Base-by-base conservation (phyloP, 768 basidiomycete species). In the Boletus subcaerulescens region DNA sequence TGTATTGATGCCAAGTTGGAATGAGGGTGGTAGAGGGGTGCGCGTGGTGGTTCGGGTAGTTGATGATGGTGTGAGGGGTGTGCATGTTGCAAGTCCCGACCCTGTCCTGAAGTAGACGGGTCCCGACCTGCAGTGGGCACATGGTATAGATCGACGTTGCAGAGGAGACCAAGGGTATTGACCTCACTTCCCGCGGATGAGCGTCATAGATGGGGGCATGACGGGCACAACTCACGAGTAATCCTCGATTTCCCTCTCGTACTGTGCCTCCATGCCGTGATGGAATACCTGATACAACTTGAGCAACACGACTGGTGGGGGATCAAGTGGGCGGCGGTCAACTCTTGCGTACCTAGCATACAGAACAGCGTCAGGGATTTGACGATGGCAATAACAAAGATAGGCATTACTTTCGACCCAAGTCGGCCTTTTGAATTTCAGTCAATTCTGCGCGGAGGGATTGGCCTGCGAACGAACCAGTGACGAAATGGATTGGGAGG, bases 61-160 rank as follows among this genome's bases (percentile, higher is more conserved):
- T 40, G 52, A 4, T 47, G 50, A 32, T 43, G 29, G 29, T 29
- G 58, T n/a, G 56, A 22, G 36, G 33, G 22, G 31, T 57, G 66
- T 32, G 53, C 22, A 17, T 17, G 68, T 55, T 31, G 60, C 26
- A 58, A 64, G 33, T 52, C 50, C 22, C 41, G 59, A 36, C 38
- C 43, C 22, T 51, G 59, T 9, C 32, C 41, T 29, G 53, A 33
- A 26, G 44, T 36, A 45, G 45, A 40, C 10, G 47, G 35, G 9
- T 59, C 38, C 20, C 60, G 61, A 12, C 46, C 40, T 58, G 60
- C 35, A 32, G 53, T 56, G 52, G 78, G 75, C 9, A 88, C 80
- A 5, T 84, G 85, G 58, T 88, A 89, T 17, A 92, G 75, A 70
- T 91, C 90, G 39, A 88, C 87, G 3, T 85, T 87, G 68, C 90